Evolutionary conservation across 1,284 basidiomycete species (phyloP).

Genomic region (Sphaerobolus stellatus): DNA sequence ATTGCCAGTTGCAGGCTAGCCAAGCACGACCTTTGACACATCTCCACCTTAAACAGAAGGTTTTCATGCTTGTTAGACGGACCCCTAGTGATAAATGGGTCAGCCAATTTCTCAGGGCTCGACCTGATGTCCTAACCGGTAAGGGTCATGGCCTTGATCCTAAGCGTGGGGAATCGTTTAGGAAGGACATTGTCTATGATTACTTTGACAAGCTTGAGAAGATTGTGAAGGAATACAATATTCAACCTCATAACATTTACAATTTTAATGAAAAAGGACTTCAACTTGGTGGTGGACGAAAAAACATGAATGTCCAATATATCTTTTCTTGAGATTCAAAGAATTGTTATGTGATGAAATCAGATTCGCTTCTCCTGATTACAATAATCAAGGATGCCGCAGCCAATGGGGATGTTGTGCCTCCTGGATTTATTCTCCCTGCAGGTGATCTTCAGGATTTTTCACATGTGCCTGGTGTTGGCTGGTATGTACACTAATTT

Average conservation of each 20-base stretch:
- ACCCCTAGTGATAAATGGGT: neutral
- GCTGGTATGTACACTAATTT: no score
- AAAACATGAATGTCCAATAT: no score
- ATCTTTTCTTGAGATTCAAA: no score
- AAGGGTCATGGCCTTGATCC: neutral
- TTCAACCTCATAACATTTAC: neutral
- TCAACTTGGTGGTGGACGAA: no score
- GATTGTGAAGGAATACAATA: neutral
- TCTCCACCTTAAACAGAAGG: neutral
- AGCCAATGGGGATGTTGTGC: no score
- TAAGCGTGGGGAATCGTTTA: neutral
- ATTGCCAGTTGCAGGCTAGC: neutral
- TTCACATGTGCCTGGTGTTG: no score
- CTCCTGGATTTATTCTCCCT: no score
- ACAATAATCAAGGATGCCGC: no score
- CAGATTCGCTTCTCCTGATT: no score
- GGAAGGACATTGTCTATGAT: neutral
- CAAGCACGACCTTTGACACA: neutral
- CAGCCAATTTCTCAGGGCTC: neutral
- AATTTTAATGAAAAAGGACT: neutral
- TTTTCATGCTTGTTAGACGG: neutral
- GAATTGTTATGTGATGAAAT: no score
- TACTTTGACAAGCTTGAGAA: neutral
- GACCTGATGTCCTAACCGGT: neutral
- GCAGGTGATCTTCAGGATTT: no score